Evolutionary conservation across 306 rosid genomes (phyloP).

Genomic region (Prunus armeniaca): DNA sequence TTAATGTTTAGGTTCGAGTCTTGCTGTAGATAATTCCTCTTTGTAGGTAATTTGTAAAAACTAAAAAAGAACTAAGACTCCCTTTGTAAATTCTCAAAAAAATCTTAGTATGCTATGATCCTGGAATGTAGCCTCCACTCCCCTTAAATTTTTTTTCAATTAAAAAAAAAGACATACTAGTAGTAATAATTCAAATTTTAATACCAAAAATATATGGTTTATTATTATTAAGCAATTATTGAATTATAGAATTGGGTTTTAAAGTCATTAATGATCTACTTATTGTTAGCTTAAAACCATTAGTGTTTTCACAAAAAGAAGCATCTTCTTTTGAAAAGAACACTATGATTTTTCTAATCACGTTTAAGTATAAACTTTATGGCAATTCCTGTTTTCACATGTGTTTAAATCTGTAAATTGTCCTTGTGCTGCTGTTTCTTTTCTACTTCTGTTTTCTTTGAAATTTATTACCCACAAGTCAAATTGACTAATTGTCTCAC

Average conservation of each 20-base stretch:
- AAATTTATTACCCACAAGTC: not conserved
- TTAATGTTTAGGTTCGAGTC: no score
- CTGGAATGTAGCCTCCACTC: fast-evolving
- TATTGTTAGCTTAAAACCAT: not conserved
- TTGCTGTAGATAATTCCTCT: fast-evolving
- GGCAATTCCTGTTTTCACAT: not conserved
- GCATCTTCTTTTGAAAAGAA: not conserved
- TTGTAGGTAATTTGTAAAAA: no score
- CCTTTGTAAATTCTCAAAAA: no score
- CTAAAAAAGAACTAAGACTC: no score
- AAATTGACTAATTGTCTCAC: not conserved
- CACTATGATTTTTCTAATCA: not conserved
- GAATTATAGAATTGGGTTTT: no score
- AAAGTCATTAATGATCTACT: no score
- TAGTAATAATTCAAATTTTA: no score
- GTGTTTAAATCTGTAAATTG: not conserved
- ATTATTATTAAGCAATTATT: no score
- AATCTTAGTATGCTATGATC: fast-evolving
- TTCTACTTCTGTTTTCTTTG: not conserved
- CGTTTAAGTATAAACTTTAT: not conserved
- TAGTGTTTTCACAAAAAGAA: not conserved
- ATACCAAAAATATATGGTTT: no score
- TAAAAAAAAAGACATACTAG: no score
- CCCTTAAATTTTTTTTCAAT: no score
- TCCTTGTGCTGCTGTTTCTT: not conserved